A percentile compares a stretch with the other conserved stretches of the same genome.
Evolutionary conservation across 805 yeast genomes (phyloP).

Genomic region (Citeromyces matritensis): DNA sequence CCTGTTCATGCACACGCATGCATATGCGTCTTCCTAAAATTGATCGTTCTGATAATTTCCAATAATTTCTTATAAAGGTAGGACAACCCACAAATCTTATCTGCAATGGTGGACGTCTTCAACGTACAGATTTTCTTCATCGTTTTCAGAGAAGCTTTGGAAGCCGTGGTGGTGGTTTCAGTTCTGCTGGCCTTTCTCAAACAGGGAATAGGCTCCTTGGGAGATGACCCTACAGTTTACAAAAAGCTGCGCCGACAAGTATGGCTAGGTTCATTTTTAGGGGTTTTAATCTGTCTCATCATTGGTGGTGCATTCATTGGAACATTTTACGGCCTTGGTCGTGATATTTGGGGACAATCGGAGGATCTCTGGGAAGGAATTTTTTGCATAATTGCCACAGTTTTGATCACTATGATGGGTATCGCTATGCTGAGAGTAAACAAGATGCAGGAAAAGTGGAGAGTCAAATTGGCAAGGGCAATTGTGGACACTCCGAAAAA

Average conservation of each 20-base stretch:
- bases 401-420: constrained; percentile 88
- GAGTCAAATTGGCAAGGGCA: constrained; percentile 83
- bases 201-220: constrained; percentile 58
- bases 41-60: too few relatives aligned
- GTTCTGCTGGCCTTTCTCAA: constrained; percentile 84
- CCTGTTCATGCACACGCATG: too few relatives aligned
- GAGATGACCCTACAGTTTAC: constrained; percentile 35
- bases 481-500: constrained; percentile 41
- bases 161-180: constrained; percentile 84
- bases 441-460: constrained; percentile 96
- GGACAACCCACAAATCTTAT: background rate
- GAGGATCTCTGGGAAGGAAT: constrained; percentile 98
- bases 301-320: constrained; percentile 93
- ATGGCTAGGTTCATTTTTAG: constrained; percentile 69
- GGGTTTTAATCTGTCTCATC: constrained; percentile 64
- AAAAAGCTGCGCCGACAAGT: constrained; percentile 61
- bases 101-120: constrained; percentile 24
- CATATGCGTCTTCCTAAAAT: too few relatives aligned
- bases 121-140: constrained; percentile 72
- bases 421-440: constrained; percentile 90
- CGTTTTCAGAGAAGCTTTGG: constrained; percentile 86
- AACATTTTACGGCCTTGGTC: constrained; percentile 68
- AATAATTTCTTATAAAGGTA: too few relatives aligned
- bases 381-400: constrained; percentile 79
- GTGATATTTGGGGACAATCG: constrained; percentile 72